Conservation (phyloP, 2,329 filamentous ascomycete species). For the Cladosporium sphaerospermum region DNA sequence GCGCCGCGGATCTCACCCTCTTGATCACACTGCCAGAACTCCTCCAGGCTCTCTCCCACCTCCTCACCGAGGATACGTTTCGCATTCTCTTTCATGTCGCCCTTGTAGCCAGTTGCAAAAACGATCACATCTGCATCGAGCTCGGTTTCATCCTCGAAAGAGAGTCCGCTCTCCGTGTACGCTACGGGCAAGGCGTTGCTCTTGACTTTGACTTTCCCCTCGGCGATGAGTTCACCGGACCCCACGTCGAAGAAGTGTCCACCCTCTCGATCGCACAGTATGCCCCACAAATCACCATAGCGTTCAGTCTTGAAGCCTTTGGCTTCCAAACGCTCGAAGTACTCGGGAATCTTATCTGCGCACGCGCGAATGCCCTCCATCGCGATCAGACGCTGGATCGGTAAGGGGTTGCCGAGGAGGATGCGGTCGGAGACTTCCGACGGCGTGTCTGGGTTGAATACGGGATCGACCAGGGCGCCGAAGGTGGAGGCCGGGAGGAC, state of each 20-base stretch:
- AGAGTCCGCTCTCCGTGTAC: slow-evolving; percentile 35
- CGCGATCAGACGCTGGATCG: slow-evolving; percentile 25
- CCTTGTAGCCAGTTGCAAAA: slow-evolving; percentile 40
- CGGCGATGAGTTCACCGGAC: slow-evolving; percentile 34
- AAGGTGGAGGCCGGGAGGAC: slow-evolving; percentile 24
- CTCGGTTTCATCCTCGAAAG: slow-evolving; percentile 36
- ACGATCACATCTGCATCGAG: slow-evolving; percentile 41
- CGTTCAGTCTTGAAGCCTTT: slow-evolving; percentile 37
- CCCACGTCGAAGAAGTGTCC: slow-evolving; percentile 45
- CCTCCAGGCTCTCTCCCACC: slow-evolving; percentile 59
- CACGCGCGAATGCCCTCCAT: slow-evolving; percentile 26
- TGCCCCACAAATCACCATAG: slow-evolving; percentile 30
- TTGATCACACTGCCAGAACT: slow-evolving; percentile 47
- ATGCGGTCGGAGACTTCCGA: slow-evolving; percentile 16
- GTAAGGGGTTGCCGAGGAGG: slow-evolving; percentile 20
- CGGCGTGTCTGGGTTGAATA: slow-evolving; percentile 16
- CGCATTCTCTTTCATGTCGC: slow-evolving; percentile 51
- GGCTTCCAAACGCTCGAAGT: slow-evolving; percentile 34
- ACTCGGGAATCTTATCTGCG: slow-evolving; percentile 29
- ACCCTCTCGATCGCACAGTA: slow-evolving; percentile 37
- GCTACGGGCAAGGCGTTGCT: slow-evolving; percentile 30
- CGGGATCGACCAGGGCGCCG: slow-evolving; percentile 10
- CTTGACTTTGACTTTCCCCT: slow-evolving; percentile 41
- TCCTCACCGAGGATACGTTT: slow-evolving; percentile 57
- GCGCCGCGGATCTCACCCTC: slow-evolving; percentile 43